Base-by-base conservation (phyloP, 768 basidiomycete species). In the Podaxis mareebaensis region DNA sequence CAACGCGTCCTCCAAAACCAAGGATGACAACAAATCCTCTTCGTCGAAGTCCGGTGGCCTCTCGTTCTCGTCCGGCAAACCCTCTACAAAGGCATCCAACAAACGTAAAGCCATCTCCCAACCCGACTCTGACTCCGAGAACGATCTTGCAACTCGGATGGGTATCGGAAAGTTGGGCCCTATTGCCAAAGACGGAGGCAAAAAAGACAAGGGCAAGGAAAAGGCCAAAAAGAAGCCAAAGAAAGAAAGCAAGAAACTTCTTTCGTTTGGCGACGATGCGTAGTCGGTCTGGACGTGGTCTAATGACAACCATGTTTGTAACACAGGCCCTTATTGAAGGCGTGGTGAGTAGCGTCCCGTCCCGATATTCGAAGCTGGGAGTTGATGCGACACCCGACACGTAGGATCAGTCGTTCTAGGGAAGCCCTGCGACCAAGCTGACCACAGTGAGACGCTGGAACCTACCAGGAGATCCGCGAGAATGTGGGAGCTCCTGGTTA, bases 211-310 rank as follows among this genome's bases (percentile, higher is more conserved):
- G n/a, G 79, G 79, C 64, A 71, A 72, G 53, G 72, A 69, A 38
- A 72, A 69, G 1, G 66, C 76, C 11, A 85, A 83, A 71, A 85
- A 85, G 80, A 90, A 88, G 67, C 56, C 76, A 3, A 90, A 87
- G 75, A 81, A 81, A 68, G 69, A 72, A 49, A 80, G 72, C 66
- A 84, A 81, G 66, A 75, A 77, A 5, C 61, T 84, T 40, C 76
- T 88, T 7, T 88, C 87, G 0, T 88, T 88, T 65, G 83, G 81
- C 10, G 86, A 87, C 66, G 85, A 85, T 60, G 76, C 84, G 44
- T 85, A 53, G 28, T 30, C 8, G 15, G 17, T 17, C 44, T 6
- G 17, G 44, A 46, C 20, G 17, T 46, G 17, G 20, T 46, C 33
- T 33, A 10, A 8, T 33, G 33, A 33, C 33, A 33, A 33, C 8